Evolutionary conservation across 2,329 filamentous ascomycete species (phyloP).

Genomic region (Fusarium veterinarium): DNA sequence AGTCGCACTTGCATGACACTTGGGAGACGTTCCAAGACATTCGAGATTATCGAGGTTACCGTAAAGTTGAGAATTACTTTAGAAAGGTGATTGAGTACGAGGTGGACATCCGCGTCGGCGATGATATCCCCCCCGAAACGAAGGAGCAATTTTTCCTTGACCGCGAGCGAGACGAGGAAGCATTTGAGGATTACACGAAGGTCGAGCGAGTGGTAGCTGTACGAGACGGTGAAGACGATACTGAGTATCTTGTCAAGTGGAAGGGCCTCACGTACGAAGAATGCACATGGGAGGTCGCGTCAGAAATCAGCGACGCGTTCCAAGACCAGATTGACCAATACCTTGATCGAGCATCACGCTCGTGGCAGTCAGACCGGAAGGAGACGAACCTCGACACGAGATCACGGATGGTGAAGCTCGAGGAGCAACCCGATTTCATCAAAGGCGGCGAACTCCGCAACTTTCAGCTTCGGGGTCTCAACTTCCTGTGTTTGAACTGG

Average conservation of each 20-base stretch:
- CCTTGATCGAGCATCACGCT: conserved; percentile 82
- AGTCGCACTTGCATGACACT: conserved; percentile 94
- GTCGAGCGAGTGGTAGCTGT: conserved; percentile 93
- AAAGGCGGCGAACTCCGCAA: conserved; percentile 85
- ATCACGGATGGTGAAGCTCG: conserved; percentile 77
- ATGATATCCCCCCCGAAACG: conserved; percentile 83
- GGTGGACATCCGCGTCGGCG: conserved; percentile 78
- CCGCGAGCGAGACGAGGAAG: conserved; percentile 88
- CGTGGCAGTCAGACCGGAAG: conserved; percentile 81
- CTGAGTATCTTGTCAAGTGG: conserved; percentile 97
- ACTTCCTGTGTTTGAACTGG: conserved; percentile 98
- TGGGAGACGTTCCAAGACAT: conserved; percentile 88
- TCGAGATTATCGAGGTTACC: conserved; percentile 81
- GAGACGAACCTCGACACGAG: conserved; percentile 83
- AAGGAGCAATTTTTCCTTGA: conserved; percentile 96
- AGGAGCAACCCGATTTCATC: conserved; percentile 87
- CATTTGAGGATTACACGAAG: conserved; percentile 88
- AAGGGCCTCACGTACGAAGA: conserved; percentile 92
- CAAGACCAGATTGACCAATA: conserved; percentile 94
- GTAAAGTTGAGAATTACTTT: conserved; percentile 95
- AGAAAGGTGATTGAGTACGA: conserved; percentile 85
- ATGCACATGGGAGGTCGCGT: conserved; percentile 90
- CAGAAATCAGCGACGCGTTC: conserved; percentile 79
- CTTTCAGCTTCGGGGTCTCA: conserved; percentile 93
- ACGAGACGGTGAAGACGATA: conserved; percentile 80